A percentile compares a stretch with the other conserved stretches of the same genome.
These are phyloP conservation scores for Ambrosiella cleistominuta DNA, from an alignment of 2,329 filamentous ascomycete species.

Conservation along the genomic window DNA sequence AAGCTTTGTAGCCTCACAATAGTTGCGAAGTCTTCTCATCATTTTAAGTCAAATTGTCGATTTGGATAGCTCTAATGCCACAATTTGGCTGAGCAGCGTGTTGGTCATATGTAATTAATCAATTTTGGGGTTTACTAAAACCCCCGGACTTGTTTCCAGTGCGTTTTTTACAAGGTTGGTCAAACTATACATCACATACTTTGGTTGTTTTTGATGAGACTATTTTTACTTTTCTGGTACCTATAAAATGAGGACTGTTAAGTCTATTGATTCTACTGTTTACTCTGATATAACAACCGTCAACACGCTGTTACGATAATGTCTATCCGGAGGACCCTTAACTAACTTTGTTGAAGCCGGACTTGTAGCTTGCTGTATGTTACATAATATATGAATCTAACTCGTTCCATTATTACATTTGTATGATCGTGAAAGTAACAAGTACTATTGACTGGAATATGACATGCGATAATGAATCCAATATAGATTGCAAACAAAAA, in stretches of 20 bases:
- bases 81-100: background rate
- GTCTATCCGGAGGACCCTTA: background rate
- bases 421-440: no score
- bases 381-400: background rate
- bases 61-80: background rate
- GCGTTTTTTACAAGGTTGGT: conserved; percentile 7
- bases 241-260: conserved; percentile 67
- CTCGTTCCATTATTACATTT: no score
- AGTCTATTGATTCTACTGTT: conserved; percentile 14
- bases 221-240: conserved; percentile 60
- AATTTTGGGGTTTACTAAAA: background rate
- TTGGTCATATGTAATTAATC: background rate
- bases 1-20: conserved; percentile 5
- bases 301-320: background rate
- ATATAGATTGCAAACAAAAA: background rate
- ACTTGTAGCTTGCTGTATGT: background rate
- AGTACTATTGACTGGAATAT: background rate
- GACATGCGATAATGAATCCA: background rate
- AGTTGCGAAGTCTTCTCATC: background rate
- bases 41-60: background rate
- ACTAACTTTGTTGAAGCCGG: conserved; percentile 5
- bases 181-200: background rate
- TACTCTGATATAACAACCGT: conserved; percentile 9
- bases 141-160: background rate
- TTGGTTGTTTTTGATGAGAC: conserved; percentile 50